These are phyloP conservation scores for Trapa incisa DNA, from an alignment of 345 rosid genomes.

Conservation along the genomic window DNA sequence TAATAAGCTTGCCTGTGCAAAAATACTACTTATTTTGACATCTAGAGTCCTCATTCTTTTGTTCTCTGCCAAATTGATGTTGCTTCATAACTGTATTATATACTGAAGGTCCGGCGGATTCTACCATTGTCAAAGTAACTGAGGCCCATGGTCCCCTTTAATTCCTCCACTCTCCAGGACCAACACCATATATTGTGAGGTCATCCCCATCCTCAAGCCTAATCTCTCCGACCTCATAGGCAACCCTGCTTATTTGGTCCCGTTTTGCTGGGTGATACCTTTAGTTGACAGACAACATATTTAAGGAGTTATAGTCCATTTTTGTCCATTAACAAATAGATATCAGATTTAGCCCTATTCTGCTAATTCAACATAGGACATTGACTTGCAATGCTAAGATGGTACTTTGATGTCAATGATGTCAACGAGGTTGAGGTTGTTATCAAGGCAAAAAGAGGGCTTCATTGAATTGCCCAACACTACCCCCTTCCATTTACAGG, in stretches of 20 bases:
- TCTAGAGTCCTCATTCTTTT: background rate
- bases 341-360: too few relatives aligned
- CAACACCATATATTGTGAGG: conserved; percentile 3
- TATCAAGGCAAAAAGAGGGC: conserved; percentile 37
- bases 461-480: background rate
- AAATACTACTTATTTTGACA: background rate
- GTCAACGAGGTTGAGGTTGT: conserved; percentile 63
- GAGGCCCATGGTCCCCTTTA: too few relatives aligned
- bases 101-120: too few relatives aligned
- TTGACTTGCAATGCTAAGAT: too few relatives aligned
- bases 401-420: too few relatives aligned
- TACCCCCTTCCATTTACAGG: background rate
- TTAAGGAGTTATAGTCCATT: too few relatives aligned
- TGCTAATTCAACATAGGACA: too few relatives aligned
- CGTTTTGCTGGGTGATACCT: background rate
- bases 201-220: conserved; percentile 57
- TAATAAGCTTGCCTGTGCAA: background rate
- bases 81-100: background rate
- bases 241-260: background rate
- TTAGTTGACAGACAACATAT: background rate
- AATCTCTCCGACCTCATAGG: conserved; percentile 40
- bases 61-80: background rate
- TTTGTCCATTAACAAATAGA: too few relatives aligned
- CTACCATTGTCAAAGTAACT: background rate
- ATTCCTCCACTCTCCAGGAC: too few relatives aligned